These are phyloP conservation scores for Lactarius tabidus DNA, from an alignment of 768 basidiomycete species.

Conservation along the genomic window DNA sequence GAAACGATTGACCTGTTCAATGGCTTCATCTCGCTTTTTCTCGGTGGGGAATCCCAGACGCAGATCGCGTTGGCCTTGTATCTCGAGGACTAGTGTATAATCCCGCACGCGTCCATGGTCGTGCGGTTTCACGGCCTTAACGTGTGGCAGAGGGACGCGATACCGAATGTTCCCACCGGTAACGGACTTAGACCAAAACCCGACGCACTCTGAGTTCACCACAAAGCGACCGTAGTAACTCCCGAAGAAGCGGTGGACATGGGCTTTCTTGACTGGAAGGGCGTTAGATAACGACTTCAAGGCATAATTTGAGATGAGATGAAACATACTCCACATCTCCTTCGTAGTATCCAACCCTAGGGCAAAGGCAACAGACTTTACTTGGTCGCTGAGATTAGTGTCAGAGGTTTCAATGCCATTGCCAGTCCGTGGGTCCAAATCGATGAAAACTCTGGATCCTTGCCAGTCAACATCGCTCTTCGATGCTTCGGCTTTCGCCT, in stretches of 20 bases:
- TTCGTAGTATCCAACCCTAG: slow-evolving; percentile 20
- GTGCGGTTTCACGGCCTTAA: slow-evolving; percentile 14
- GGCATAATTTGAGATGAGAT: not conserved
- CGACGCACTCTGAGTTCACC: slow-evolving; percentile 17
- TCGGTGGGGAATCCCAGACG: slow-evolving; percentile 18
- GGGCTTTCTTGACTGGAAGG: slow-evolving; percentile 16
- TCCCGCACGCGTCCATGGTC: slow-evolving; percentile 7
- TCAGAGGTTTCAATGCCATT: not conserved
- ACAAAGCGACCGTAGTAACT: slow-evolving; percentile 18
- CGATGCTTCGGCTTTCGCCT: slow-evolving; percentile 4
- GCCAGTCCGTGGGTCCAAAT: slow-evolving; percentile 9
- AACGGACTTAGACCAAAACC: slow-evolving; percentile 24
- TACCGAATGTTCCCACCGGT: slow-evolving; percentile 19
- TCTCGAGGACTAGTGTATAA: slow-evolving; percentile 11
- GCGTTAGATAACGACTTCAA: not conserved
- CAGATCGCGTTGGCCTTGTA: slow-evolving; percentile 17
- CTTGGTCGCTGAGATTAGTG: slow-evolving; percentile 10
- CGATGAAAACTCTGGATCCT: slow-evolving; percentile 19
- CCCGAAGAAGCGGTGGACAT: slow-evolving; percentile 19
- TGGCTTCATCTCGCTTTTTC: slow-evolving; percentile 16
- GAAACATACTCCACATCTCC: slow-evolving; percentile 22
- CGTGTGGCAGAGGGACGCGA: slow-evolving; percentile 19
- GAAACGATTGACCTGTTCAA: slow-evolving; percentile 15
- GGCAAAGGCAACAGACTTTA: slow-evolving; percentile 8
- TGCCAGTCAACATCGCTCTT: slow-evolving; percentile 12